Evolutionary conservation across 2,329 filamentous ascomycete genomes (phyloP).

Genomic region (Mycosphaerella sp.): DNA sequence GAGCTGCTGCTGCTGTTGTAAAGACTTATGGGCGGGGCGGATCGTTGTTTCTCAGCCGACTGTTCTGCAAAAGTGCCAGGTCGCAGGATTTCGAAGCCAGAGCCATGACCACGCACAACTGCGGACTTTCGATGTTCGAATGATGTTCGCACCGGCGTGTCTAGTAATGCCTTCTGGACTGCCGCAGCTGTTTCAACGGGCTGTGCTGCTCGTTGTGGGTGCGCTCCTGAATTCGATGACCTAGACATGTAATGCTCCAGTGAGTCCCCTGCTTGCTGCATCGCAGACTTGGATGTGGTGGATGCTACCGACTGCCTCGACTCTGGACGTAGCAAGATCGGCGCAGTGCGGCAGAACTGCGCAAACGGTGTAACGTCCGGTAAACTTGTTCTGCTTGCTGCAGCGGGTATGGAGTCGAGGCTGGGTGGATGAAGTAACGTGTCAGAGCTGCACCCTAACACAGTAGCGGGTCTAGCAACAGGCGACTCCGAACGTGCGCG

Average conservation of each 20-base stretch:
- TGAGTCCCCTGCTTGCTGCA: constrained; percentile 9
- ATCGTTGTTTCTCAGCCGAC: constrained; percentile 16
- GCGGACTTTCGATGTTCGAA: constrained; percentile 26
- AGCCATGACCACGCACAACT: constrained; percentile 31
- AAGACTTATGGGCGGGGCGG: constrained; percentile 28
- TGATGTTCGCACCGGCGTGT: constrained; percentile 11
- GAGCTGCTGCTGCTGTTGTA: constrained; percentile 21
- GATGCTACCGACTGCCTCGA: constrained; percentile 1
- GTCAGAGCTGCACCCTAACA: background rate
- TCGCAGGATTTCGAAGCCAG: constrained; percentile 34
- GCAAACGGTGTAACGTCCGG: constrained; percentile 32
- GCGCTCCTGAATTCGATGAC: background rate
- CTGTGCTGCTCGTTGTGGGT: background rate
- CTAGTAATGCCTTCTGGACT: background rate
- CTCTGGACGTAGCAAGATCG: constrained; percentile 20
- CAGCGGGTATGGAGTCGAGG: constrained; percentile 25
- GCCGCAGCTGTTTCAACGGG: background rate
- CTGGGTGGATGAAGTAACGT: constrained; percentile 5
- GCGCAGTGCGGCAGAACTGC: constrained; percentile 30
- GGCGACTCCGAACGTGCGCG: constrained; percentile 6
- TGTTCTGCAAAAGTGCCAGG: constrained; percentile 30
- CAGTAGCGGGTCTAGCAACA: background rate
- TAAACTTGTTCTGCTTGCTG: constrained; percentile 26
- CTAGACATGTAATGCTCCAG: constrained; percentile 4
- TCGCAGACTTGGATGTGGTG: constrained; percentile 4